Conservation (phyloP, 2,329 filamentous ascomycete genomes). For the Fusarium concolor region DNA sequence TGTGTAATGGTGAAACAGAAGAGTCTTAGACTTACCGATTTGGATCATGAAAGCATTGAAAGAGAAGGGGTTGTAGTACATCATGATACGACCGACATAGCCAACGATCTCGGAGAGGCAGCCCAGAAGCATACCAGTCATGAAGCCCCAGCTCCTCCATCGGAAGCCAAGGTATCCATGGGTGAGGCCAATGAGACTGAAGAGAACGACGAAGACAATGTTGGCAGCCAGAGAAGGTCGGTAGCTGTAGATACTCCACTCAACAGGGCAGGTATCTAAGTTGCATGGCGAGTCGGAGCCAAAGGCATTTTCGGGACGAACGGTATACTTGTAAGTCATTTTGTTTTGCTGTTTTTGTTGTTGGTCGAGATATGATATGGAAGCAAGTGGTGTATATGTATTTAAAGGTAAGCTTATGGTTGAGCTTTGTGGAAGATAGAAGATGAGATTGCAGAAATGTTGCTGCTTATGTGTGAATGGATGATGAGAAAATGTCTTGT, state of each 20-base stretch:
- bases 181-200: conserved; percentile 54
- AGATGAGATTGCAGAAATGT: conserved; percentile 8
- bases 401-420: conserved; percentile 29
- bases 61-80: conserved; percentile 68
- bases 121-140: conserved; percentile 65
- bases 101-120: conserved; percentile 70
- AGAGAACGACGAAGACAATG: conserved; percentile 62
- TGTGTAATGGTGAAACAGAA: neutral
- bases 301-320: conserved; percentile 50
- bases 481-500: conserved; percentile 12
- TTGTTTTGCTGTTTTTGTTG: conserved; percentile 18
- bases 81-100: conserved; percentile 69
- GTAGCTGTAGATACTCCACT: conserved; percentile 65
- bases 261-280: conserved; percentile 59
- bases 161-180: conserved; percentile 60
- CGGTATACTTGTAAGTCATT: conserved; percentile 41
- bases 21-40: conserved; percentile 59
- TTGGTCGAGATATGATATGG: neutral
- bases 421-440: neutral
- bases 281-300: conserved; percentile 61
- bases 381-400: neutral
- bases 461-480: conserved; percentile 11
- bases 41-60: conserved; percentile 73
- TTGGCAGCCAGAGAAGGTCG: conserved; percentile 66
- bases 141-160: conserved; percentile 62